Percentiles rank a stretch among this genome's conserved stretches.
phyloP scores from a whole-genome alignment of 257 asterid genomes.

The Penstemon newberryi region DNA sequence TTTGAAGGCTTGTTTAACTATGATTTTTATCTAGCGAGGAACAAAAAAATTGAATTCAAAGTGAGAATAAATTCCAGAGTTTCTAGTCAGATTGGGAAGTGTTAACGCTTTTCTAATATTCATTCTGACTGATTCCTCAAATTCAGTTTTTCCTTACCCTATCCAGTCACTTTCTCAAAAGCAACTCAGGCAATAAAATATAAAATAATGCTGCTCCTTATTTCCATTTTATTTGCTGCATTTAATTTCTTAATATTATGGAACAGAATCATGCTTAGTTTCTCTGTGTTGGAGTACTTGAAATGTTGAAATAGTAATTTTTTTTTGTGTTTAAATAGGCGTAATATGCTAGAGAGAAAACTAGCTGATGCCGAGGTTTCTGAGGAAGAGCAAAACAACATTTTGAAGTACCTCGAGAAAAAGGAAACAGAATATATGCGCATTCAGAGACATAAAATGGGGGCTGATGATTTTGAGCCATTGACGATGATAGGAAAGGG shows the following conservation, averaged over 20 bases:
- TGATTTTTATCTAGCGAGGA: background rate
- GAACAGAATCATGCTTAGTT: slow-evolving; percentile 9
- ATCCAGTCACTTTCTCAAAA: background rate
- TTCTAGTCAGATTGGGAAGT: slow-evolving; percentile 9
- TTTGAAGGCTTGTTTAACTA: background rate
- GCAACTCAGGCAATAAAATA: background rate
- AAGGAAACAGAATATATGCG: slow-evolving; percentile 97
- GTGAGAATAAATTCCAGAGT: background rate
- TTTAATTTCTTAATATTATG: background rate
- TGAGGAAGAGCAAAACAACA: slow-evolving; percentile 85
- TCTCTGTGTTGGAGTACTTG: slow-evolving; percentile 3
- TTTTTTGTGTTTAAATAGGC: slow-evolving; percentile 45
- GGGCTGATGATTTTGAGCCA: slow-evolving; percentile 95
- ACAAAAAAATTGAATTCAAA: background rate
- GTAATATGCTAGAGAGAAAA: slow-evolving; percentile 82
- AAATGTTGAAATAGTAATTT: slow-evolving; percentile 2
- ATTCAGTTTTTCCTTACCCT: slow-evolving; percentile 2
- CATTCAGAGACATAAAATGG: slow-evolving; percentile 98
- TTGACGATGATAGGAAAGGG: slow-evolving; percentile 96
- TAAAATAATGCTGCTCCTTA: background rate
- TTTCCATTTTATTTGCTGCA: slow-evolving; percentile 5
- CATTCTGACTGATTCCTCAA: slow-evolving; percentile 12
- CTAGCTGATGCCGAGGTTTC: slow-evolving; percentile 92
- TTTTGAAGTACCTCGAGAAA: slow-evolving; percentile 77
- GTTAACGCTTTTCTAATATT: background rate